Evolutionary conservation across 768 basidiomycete species (phyloP), one percentile per base, ranked within the genome.

Genomic region (Pulveroboletus frians): DNA sequence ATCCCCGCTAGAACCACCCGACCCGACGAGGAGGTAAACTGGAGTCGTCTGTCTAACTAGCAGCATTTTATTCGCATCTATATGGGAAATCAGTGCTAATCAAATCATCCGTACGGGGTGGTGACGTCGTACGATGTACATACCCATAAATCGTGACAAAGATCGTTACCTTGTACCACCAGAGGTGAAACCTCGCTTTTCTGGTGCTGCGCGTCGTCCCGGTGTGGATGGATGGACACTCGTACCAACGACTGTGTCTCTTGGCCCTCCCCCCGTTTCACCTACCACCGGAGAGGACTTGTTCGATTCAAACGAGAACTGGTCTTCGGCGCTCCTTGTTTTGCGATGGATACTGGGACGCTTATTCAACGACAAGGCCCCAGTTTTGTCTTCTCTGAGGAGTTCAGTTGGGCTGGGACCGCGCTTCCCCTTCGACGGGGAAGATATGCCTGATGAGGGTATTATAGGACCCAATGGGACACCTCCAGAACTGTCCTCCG

Each of bases 361-460:
- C 65, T 88, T 88, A 26, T 78, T 75, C 48, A 79, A 69, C 46
- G 76, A 69, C 44, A 75, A 63, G 30, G 77, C 78, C 3, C 83
- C 84, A 36, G 71, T 73, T 57, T 71, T 76, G 47, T 79, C 79
- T 66, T 85, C 79, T 62, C 77, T 82, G 47, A 71, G 65, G 46
- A 85, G 67, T 66, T 88, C 85, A 10, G 84, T 84, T 35, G 87
- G 85, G 56, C 85, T 87, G 29, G 83, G 80, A 2, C 76, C 76
- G 18, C 87, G 77, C 66, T 88, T 88, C 39, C 78, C 76, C 41
- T 72, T 75, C 3, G 71, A 68, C 29, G 71, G 70, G 10, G 71
- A 65, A 27, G 59, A 57, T 32, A 52, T 46, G 21, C 49, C 46
- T 23, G 59, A 58, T 10, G 55, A 49, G 31, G 62, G 31, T 20